These are phyloP conservation scores for Mycotypha africana DNA, from an alignment of 371 early-diverging fungal species.

Conservation along the genomic window DNA sequence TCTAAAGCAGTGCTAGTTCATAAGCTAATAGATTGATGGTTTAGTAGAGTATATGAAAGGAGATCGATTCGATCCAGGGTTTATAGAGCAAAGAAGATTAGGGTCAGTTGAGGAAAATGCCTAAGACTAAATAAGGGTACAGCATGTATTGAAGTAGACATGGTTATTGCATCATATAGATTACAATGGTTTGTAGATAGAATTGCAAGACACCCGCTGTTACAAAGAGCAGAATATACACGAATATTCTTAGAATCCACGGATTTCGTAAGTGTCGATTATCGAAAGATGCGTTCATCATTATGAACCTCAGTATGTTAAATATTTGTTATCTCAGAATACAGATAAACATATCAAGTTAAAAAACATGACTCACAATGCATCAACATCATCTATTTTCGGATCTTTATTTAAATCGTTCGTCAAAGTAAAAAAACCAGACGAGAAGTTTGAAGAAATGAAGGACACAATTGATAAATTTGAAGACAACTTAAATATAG, in stretches of 20 bases:
- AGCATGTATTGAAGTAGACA: too few species aligned
- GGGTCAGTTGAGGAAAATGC: slow-evolving; percentile 30
- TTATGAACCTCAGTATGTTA: too few species aligned
- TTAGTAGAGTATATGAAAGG: slow-evolving; percentile 89
- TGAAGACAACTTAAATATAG: slow-evolving; percentile 72
- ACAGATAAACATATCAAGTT: too few species aligned
- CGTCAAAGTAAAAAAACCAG: slow-evolving; percentile 81
- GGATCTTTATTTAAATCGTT: slow-evolving; percentile 83
- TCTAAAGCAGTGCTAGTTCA: too few species aligned
- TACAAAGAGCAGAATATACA: slow-evolving; percentile 67
- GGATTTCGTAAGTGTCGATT: slow-evolving; percentile 54
- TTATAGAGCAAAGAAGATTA: slow-evolving; percentile 77
- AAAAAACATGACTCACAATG: too few species aligned
- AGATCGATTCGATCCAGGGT: slow-evolving; percentile 84
- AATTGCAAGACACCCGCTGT: slow-evolving; percentile 74
- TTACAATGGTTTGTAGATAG: slow-evolving; percentile 80
- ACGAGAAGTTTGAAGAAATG: slow-evolving; percentile 80
- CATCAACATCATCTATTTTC: slow-evolving; percentile 68
- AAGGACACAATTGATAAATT: slow-evolving; percentile 75
- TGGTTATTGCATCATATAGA: too few species aligned
- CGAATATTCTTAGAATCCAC: slow-evolving; percentile 75
- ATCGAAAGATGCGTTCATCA: too few species aligned
- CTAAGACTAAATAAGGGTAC: neutral
- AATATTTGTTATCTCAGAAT: too few species aligned
- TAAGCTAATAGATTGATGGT: too few species aligned